These are phyloP conservation scores for Penicillium canescens DNA, from an alignment of 495 filamentous ascomycete species.

Conservation along the genomic window DNA sequence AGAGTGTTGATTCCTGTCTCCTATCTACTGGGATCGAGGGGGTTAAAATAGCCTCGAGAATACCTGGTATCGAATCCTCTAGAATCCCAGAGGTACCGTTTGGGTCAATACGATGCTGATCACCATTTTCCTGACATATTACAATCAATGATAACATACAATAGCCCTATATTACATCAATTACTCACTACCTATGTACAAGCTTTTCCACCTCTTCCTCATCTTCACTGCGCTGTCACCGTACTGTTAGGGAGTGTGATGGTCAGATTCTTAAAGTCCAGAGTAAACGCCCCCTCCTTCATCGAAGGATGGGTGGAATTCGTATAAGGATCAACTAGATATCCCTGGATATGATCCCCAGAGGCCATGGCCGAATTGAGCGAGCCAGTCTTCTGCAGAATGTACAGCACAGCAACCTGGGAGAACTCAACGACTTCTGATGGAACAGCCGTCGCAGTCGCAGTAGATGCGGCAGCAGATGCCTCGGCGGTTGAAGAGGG, in stretches of 20 bases:
- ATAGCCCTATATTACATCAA: not conserved
- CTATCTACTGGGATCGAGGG: no score
- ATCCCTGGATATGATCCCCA: constrained; percentile 35
- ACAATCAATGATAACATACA: not conserved
- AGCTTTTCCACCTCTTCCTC: not conserved
- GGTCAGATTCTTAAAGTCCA: constrained; percentile 45
- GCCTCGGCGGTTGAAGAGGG: not conserved
- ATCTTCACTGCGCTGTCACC: constrained; percentile 5
- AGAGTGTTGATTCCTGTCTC: no score
- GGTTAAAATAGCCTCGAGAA: no score
- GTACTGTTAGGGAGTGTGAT: constrained; percentile 45
- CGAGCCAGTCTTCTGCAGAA: constrained; percentile 48
- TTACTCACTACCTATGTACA: not conserved
- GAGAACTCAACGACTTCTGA: constrained; percentile 42
- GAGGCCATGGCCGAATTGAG: constrained; percentile 35
- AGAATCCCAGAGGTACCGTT: no score
- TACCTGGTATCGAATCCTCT: no score
- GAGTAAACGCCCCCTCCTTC: constrained; percentile 30
- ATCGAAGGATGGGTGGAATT: constrained; percentile 18
- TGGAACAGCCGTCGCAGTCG: constrained; percentile 21
- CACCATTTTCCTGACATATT: no score
- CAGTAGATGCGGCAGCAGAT: constrained; percentile 16
- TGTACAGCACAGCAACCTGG: constrained; percentile 48
- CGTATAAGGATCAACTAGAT: constrained; percentile 30
- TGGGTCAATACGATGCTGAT: no score